Evolutionary conservation across 768 basidiomycete genomes (phyloP).

Genomic region (Termitomyces sp.): DNA sequence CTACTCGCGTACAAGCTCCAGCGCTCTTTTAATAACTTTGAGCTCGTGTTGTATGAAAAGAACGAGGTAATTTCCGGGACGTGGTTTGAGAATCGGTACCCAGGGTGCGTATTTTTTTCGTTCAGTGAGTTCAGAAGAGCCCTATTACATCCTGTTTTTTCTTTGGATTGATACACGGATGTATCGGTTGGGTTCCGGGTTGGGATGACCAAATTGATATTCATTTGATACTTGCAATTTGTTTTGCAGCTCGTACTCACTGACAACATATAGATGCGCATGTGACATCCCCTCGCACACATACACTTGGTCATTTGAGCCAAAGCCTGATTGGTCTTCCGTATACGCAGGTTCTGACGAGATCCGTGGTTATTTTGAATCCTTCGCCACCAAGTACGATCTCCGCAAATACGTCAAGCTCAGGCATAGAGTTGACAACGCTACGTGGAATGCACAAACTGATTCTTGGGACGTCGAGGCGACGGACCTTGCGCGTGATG

Average conservation of each 20-base stretch:
- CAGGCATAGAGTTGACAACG: conserved; percentile 21
- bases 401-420: conserved; percentile 27
- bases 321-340: conserved; percentile 26
- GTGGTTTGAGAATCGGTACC: conserved; percentile 32
- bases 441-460: conserved; percentile 24
- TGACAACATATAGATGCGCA: conserved; percentile 19
- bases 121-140: too few species aligned
- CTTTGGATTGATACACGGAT: too few species aligned
- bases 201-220: neutral
- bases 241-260: neutral
- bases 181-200: neutral
- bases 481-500: conserved; percentile 6
- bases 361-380: conserved; percentile 24
- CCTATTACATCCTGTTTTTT: neutral
- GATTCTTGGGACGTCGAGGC: conserved; percentile 26
- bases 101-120: conserved; percentile 19
- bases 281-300: conserved; percentile 29
- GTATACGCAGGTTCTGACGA: conserved; percentile 26
- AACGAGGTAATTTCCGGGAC: conserved; percentile 27
- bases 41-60: conserved; percentile 29
- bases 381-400: conserved; percentile 23
- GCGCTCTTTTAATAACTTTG: conserved; percentile 27
- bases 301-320: conserved; percentile 29
- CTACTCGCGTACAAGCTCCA: conserved; percentile 27
- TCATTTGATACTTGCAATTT: neutral